Evolutionary conservation across 345 rosid species (phyloP).

Genomic region (Brassica juncea): DNA sequence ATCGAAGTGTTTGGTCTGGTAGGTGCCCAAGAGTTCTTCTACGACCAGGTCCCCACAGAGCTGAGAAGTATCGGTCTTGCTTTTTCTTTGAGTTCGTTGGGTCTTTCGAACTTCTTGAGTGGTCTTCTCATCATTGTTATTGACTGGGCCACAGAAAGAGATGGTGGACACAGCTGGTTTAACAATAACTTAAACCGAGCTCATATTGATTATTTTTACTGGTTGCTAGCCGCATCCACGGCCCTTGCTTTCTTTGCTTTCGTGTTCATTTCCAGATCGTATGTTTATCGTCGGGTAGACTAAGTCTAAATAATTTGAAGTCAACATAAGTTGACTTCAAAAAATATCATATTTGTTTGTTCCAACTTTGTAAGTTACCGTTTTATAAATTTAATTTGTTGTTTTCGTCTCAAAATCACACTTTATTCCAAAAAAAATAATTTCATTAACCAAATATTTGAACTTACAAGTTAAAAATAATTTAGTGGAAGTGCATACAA

Average conservation of each 20-base stretch:
- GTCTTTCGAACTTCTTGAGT: conserved; percentile 17
- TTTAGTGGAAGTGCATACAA: background rate
- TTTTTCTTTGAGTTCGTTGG: conserved; percentile 4
- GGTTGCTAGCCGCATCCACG: background rate
- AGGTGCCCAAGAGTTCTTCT: conserved; percentile 11
- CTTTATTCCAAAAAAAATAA: background rate
- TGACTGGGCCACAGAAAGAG: background rate
- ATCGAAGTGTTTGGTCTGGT: conserved; percentile 1
- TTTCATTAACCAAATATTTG: background rate
- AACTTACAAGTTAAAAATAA: background rate
- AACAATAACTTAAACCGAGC: conserved; percentile 6
- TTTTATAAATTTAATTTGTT: background rate
- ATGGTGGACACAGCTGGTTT: conserved; percentile 12
- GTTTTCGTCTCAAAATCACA: background rate
- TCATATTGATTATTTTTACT: conserved; percentile 17
- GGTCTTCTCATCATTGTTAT: background rate
- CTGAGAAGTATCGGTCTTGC: conserved; percentile 18
- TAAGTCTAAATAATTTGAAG: background rate
- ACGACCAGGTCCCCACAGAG: conserved; percentile 14
- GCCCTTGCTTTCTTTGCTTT: background rate
- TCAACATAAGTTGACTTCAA: background rate
- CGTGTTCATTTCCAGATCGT: background rate
- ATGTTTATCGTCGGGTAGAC: conserved; percentile 4
- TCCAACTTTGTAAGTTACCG: background rate
- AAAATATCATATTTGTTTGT: background rate